phyloP scores from a whole-genome alignment of 495 filamentous ascomycete species.

The Annulohypoxylon moriforme region DNA sequence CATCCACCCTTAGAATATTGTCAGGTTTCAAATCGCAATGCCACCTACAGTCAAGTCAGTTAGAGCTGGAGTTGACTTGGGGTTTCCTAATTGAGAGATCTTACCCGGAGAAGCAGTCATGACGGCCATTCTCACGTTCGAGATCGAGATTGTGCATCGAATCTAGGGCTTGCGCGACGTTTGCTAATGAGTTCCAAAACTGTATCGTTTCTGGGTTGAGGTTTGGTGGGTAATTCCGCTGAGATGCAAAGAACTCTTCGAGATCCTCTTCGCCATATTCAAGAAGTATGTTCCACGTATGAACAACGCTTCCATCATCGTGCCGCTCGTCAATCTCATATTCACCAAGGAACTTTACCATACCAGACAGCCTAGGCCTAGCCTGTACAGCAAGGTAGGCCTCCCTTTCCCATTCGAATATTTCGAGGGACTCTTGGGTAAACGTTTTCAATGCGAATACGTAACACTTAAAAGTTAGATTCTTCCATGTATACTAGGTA shows the following conservation, averaged over 20 bases:
- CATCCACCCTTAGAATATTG: conserved; percentile 53
- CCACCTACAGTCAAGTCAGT: conserved; percentile 43
- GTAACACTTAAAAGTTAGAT: conserved; percentile 47
- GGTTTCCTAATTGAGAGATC: background rate
- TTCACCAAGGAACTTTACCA: conserved; percentile 47
- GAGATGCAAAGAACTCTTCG: conserved; percentile 47
- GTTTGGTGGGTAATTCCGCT: conserved; percentile 43
- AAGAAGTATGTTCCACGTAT: conserved; percentile 50
- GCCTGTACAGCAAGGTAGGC: conserved; percentile 46
- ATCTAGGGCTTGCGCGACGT: conserved; percentile 50
- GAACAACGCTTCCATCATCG: conserved; percentile 3
- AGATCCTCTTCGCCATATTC: conserved; percentile 54
- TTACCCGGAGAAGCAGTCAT: conserved; percentile 16
- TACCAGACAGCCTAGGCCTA: conserved; percentile 27
- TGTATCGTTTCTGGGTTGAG: conserved; percentile 44
- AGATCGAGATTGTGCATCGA: conserved; percentile 47
- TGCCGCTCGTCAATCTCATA: conserved; percentile 31
- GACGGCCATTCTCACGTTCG: conserved; percentile 19
- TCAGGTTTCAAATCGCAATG: conserved; percentile 57
- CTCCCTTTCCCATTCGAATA: conserved; percentile 48
- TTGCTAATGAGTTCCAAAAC: conserved; percentile 53
- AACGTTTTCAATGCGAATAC: conserved; percentile 53
- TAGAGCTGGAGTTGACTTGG: background rate
- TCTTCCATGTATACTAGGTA: background rate
- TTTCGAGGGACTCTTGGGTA: conserved; percentile 17